Evolutionary conservation across 805 yeast genomes (phyloP).

Genomic region (Monosporozyma solicola): DNA sequence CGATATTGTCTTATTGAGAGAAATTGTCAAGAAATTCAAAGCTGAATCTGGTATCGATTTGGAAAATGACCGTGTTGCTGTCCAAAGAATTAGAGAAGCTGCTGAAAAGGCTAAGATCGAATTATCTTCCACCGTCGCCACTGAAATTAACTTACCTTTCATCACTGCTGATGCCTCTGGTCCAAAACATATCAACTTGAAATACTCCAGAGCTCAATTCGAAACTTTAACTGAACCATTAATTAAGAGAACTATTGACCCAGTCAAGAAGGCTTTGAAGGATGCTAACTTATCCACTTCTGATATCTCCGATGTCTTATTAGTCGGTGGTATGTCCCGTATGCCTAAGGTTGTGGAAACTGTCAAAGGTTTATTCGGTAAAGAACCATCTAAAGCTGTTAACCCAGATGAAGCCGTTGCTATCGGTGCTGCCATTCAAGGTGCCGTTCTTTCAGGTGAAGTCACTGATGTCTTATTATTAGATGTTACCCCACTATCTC

Average conservation of each 20-base stretch:
- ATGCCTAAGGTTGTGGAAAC: slow-evolving; percentile 75
- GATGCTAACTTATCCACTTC: slow-evolving; percentile 62
- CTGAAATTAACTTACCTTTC: slow-evolving; percentile 68
- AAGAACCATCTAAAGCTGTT: slow-evolving; percentile 81
- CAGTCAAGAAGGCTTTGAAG: slow-evolving; percentile 67
- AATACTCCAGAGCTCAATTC: slow-evolving; percentile 61
- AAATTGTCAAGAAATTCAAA: slow-evolving; percentile 72
- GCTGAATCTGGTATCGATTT: slow-evolving; percentile 56
- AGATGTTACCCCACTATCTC: slow-evolving; percentile 79
- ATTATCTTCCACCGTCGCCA: slow-evolving; percentile 56
- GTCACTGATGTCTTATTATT: slow-evolving; percentile 84
- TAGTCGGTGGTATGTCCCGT: slow-evolving; percentile 87
- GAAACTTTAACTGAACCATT: slow-evolving; percentile 62
- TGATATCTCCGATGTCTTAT: slow-evolving; percentile 65
- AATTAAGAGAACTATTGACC: slow-evolving; percentile 63
- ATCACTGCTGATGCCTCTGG: slow-evolving; percentile 74
- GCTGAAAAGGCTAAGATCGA: slow-evolving; percentile 78
- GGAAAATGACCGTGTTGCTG: slow-evolving; percentile 51
- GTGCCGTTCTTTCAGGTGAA: slow-evolving; percentile 92
- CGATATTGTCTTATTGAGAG: slow-evolving; percentile 78
- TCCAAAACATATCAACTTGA: slow-evolving; percentile 58
- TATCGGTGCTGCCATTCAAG: slow-evolving; percentile 96
- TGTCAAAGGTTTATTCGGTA: slow-evolving; percentile 65
- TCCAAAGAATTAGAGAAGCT: slow-evolving; percentile 78
- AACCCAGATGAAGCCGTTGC: slow-evolving; percentile 95